These are phyloP conservation scores for Parachaetomium inaequale DNA, from an alignment of 495 filamentous ascomycete genomes.

Conservation along the genomic window DNA sequence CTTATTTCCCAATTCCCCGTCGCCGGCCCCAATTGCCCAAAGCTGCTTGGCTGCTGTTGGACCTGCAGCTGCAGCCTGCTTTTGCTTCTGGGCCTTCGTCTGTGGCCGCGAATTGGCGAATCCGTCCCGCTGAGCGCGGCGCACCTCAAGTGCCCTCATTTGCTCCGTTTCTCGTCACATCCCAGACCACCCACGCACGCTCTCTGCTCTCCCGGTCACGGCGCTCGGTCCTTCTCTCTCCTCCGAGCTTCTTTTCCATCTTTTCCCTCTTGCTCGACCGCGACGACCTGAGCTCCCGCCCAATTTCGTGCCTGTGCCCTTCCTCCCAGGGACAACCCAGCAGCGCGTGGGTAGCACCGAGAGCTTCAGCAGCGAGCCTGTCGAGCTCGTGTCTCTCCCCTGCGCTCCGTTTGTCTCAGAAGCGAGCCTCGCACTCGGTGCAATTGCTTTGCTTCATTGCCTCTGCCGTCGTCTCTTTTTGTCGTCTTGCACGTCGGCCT, in stretches of 20 bases:
- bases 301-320: constrained; percentile 12
- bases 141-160: constrained; percentile 21
- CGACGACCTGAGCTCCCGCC: constrained; percentile 11
- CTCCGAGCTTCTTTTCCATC: constrained; percentile 6
- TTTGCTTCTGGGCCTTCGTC: constrained; percentile 11
- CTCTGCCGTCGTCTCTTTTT: background rate
- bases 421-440: too few species aligned
- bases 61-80: constrained; percentile 20
- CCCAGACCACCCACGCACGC: background rate
- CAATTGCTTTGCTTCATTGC: too few species aligned
- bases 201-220: constrained; percentile 11
- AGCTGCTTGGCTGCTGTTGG: constrained; percentile 25
- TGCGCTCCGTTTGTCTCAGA: background rate
- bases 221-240: constrained; percentile 21
- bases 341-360: constrained; percentile 17
- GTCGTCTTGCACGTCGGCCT: background rate
- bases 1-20: constrained; percentile 32
- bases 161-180: constrained; percentile 14
- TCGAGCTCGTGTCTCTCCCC: constrained; percentile 7
- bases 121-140: constrained; percentile 22
- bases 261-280: constrained; percentile 11
- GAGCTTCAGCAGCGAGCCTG: constrained; percentile 24
- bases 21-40: constrained; percentile 13
- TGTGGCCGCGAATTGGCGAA: constrained; percentile 24
- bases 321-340: constrained; percentile 23